These are phyloP conservation scores for Arthromyces matolae DNA, from an alignment of 768 basidiomycete species.

Conservation along the genomic window DNA sequence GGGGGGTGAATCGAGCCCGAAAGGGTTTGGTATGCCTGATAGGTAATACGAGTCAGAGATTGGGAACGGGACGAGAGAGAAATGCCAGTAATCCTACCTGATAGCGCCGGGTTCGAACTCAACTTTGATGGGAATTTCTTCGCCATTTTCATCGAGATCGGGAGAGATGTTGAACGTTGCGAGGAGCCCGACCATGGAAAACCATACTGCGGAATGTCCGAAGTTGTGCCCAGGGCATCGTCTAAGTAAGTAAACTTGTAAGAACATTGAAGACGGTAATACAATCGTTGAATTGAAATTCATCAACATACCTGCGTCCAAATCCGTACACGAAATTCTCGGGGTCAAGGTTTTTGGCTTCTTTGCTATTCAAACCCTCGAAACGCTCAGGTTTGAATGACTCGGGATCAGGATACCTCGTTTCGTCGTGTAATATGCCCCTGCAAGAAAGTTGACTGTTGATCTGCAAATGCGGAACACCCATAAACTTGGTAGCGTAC, in stretches of 20 bases:
- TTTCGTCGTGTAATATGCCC: constrained; percentile 17
- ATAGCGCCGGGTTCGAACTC: constrained; percentile 16
- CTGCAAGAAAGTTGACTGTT: neutral
- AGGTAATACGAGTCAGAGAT: neutral
- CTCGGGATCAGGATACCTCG: constrained; percentile 8
- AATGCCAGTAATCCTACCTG: constrained; percentile 9
- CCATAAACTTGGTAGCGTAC: neutral
- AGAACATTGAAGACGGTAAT: neutral
- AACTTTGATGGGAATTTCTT: constrained; percentile 15
- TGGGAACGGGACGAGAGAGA: neutral
- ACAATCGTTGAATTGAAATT: too few species aligned
- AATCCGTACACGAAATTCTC: constrained; percentile 16
- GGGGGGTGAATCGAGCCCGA: constrained; percentile 9
- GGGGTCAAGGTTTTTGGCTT: constrained; percentile 14
- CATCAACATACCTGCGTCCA: constrained; percentile 10
- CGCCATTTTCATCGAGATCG: constrained; percentile 14
- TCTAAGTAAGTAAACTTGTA: neutral
- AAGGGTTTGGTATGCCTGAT: constrained; percentile 17
- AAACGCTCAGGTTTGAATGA: constrained; percentile 14
- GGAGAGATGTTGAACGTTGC: constrained; percentile 12
- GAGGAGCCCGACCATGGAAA: constrained; percentile 15
- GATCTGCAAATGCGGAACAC: neutral
- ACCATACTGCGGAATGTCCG: constrained; percentile 17
- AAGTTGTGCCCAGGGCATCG: constrained; percentile 18
- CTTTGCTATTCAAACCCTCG: constrained; percentile 7